A percentile compares a stretch with the other conserved stretches of the same genome.
phyloP scores from a whole-genome alignment of 23 red algal genomes.

The Gracilaria domingensis region DNA sequence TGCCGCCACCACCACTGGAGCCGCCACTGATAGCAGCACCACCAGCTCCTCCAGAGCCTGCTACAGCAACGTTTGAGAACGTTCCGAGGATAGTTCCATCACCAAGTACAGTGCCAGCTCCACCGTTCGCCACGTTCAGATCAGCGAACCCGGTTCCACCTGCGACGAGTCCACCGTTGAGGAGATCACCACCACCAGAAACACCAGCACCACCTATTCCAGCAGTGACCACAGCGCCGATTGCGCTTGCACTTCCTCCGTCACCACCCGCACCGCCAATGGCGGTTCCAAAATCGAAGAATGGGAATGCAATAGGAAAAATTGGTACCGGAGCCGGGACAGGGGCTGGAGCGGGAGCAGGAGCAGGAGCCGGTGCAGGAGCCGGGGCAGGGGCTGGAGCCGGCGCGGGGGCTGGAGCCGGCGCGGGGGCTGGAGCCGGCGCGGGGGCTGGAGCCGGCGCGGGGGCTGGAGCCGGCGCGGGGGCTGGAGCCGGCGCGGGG shows the following conservation, averaged over 20 bases:
- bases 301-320: background rate
- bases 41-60: background rate
- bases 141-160: background rate
- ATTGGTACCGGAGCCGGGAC: too few species aligned
- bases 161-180: background rate
- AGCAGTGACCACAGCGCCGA: background rate
- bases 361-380: too few species aligned
- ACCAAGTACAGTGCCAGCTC: background rate
- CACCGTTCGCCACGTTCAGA: background rate
- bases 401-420: background rate
- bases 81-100: background rate
- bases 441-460: too few species aligned
- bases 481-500: too few species aligned
- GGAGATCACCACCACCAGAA: background rate
- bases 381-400: background rate
- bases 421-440: too few species aligned
- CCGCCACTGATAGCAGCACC: background rate
- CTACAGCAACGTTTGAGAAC: background rate
- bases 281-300: background rate
- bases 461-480: background rate
- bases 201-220: background rate
- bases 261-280: background rate
- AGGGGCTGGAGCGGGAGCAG: background rate
- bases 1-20: background rate
- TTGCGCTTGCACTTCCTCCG: background rate